A percentile compares a stretch with the other conserved stretches of the same genome.
These are phyloP conservation scores for Botrytis byssoidea DNA, from an alignment of 2,329 filamentous ascomycete genomes.

Conservation along the genomic window DNA sequence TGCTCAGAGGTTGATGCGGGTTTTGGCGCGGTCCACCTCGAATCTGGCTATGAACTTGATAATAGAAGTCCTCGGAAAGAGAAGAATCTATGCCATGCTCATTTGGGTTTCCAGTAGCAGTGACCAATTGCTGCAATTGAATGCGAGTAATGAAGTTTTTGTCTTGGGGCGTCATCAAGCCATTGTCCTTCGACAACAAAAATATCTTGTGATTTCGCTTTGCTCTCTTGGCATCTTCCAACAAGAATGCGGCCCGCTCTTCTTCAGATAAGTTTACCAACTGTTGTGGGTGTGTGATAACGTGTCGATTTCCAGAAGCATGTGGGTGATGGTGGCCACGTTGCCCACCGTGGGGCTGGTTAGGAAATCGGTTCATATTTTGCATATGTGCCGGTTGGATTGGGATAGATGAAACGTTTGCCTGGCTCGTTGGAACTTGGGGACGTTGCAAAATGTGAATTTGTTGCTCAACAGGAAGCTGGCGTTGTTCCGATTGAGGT, in stretches of 20 bases:
- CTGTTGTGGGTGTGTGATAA: conserved; percentile 70
- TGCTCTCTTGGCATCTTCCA: conserved; percentile 89
- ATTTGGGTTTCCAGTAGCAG: conserved; percentile 82
- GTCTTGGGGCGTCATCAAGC: conserved; percentile 97
- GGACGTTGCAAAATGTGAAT: conserved; percentile 37
- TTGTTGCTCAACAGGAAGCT: conserved; percentile 27
- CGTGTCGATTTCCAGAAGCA: conserved; percentile 44
- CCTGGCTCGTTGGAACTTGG: conserved; percentile 30
- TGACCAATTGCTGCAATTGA: conserved; percentile 91
- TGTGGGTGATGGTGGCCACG: conserved; percentile 40
- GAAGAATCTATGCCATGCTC: conserved; percentile 78
- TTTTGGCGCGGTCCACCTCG: conserved; percentile 86
- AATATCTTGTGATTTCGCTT: conserved; percentile 99
- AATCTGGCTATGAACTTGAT: conserved; percentile 95
- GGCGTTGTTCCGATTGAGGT: conserved; percentile 31
- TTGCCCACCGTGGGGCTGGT: conserved; percentile 45
- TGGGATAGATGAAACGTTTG: conserved; percentile 45
- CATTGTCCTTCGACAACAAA: conserved; percentile 88
- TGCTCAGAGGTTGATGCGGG: conserved; percentile 87
- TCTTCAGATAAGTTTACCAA: conserved; percentile 76
- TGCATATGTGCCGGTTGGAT: conserved; percentile 71
- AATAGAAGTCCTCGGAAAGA: conserved; percentile 94
- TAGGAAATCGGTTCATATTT: conserved; percentile 67
- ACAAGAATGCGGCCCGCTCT: conserved; percentile 78
- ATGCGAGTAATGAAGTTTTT: conserved; percentile 99